Evolutionary conservation across 2,329 filamentous ascomycete genomes (phyloP).

Genomic region (Calonectria crousiana): DNA sequence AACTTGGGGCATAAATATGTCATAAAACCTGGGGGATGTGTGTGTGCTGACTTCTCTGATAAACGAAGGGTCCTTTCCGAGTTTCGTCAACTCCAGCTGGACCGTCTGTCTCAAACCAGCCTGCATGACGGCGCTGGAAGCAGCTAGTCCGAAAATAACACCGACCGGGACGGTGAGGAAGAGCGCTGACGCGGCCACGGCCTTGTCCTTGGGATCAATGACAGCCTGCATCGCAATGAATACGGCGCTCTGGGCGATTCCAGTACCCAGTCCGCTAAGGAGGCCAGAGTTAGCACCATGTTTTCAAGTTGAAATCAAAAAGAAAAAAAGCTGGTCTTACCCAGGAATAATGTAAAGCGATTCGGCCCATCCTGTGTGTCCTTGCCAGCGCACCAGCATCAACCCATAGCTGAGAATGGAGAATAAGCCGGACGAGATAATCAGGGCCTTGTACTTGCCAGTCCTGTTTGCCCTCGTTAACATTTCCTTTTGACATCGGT

Average conservation of each 20-base stretch:
- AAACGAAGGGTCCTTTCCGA: slow-evolving; percentile 21
- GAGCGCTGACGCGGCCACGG: slow-evolving; percentile 55
- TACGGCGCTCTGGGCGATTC: slow-evolving; percentile 54
- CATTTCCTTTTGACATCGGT: not conserved
- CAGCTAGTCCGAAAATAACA: slow-evolving; percentile 53
- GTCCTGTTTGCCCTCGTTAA: slow-evolving; percentile 54
- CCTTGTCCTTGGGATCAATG: slow-evolving; percentile 52
- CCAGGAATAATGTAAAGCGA: slow-evolving; percentile 70
- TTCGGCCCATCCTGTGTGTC: slow-evolving; percentile 66
- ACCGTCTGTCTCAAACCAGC: slow-evolving; percentile 24
- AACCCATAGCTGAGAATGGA: slow-evolving; percentile 64
- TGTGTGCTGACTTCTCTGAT: slow-evolving; percentile 29
- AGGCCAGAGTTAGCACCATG: not conserved
- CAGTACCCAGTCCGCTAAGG: slow-evolving; percentile 52
- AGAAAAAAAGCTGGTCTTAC: not conserved
- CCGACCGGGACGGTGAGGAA: slow-evolving; percentile 54
- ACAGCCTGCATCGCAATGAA: slow-evolving; percentile 58
- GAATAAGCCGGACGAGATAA: slow-evolving; percentile 62
- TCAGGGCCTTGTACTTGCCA: slow-evolving; percentile 68
- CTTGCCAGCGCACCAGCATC: slow-evolving; percentile 70
- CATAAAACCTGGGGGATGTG: not conserved
- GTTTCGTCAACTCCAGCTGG: slow-evolving; percentile 11
- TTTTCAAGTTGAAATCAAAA: not conserved
- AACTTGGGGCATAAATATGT: not conserved
- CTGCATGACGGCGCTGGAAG: slow-evolving; percentile 51